Evolutionary conservation across 2,329 filamentous ascomycete genomes (phyloP), one percentile per base, ranked within the genome.

Genomic region (Trichoderma sp.): DNA sequence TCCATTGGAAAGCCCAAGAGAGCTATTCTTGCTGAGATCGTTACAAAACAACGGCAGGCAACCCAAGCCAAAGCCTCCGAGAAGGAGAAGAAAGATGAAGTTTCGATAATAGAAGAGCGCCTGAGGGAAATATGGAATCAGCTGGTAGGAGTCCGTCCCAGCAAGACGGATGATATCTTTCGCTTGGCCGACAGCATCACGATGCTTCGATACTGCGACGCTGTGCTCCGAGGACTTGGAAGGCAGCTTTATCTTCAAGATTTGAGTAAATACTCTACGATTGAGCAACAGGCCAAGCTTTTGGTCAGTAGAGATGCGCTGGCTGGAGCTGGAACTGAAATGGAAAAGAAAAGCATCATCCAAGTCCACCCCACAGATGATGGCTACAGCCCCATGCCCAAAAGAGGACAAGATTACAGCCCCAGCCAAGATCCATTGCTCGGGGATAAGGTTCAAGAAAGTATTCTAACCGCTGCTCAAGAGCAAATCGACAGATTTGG

Each of bases 1-100:
- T 74, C 79, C 1, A 77, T 82, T 12, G 81, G 82, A 2, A 84
- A 84, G 68, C 76, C 82, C 5, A 79, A 79, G 68, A 83, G 82
- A 64, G 76, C 77, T 1, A 71, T 79, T 9, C 71, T 84, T 27
- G 76, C 69, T 32, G 56, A 68, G 3, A 50, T 59, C 8, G 70
- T 80, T 2, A 17, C 70, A 5, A 64, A 70, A 3, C 58, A 75
- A 6, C 37, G 54, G 10, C n/a, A 57, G 67, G 9, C 58, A 69
- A 27, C 9, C 17, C 22, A 61, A 57, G 5, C 48, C 56, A 0
- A 25, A 39, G 13, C 15, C 17, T 50, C 68, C 1, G 17, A 48
- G 7, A 39, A 17, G 5, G 61, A 22, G 2, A 22, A 54, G 22
- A 68, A 32, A 25, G 67, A 37, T n/a, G 52, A 19, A 42, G 12